phyloP scores from a whole-genome alignment of 805 yeast genomes.

The Grigorovia transvaalensis region DNA sequence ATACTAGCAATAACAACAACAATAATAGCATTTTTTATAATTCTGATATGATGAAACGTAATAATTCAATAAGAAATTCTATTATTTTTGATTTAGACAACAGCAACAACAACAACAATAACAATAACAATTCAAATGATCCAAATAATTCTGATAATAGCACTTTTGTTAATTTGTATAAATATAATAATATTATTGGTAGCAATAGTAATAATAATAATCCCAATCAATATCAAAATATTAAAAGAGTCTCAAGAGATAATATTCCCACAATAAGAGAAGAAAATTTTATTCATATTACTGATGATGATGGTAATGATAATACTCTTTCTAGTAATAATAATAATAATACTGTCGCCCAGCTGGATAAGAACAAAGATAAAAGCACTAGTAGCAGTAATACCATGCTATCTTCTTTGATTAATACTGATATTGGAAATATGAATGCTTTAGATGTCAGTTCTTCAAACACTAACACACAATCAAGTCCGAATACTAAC shows the following conservation, averaged over 20 bases:
- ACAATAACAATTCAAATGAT: background rate
- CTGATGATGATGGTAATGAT: background rate
- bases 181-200: no score
- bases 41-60: background rate
- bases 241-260: background rate
- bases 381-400: background rate
- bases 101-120: background rate
- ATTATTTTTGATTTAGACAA: background rate
- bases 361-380: background rate
- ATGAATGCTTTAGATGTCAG: background rate
- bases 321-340: background rate
- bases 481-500: background rate
- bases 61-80: background rate
- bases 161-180: background rate
- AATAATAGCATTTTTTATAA: background rate
- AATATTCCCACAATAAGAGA: background rate
- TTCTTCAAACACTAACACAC: background rate
- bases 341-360: background rate
- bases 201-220: no score
- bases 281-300: background rate
- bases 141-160: background rate
- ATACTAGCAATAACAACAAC: constrained; percentile 4
- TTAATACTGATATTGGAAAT: background rate
- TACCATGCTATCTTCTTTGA: background rate
- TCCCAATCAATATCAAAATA: background rate